Percentiles rank a stretch among this genome's conserved stretches.
phyloP scores from a whole-genome alignment of 2,329 filamentous ascomycete species.

The Didymella lethalis region DNA sequence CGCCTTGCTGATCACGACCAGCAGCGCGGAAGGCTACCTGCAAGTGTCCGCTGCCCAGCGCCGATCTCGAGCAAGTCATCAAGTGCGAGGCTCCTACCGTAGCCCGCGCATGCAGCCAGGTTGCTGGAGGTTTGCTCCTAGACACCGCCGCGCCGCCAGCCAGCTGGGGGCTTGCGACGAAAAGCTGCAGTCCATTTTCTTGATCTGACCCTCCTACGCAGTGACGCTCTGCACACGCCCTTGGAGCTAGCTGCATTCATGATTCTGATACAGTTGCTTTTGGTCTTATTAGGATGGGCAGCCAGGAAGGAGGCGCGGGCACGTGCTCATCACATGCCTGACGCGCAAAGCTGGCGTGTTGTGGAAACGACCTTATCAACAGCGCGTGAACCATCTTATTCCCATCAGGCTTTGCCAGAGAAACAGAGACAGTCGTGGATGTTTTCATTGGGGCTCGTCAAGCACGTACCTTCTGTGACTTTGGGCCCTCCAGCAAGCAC shows the following conservation, averaged over 20 bases:
- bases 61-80: constrained; percentile 6
- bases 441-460: neutral
- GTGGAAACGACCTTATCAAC: neutral
- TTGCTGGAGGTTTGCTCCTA: neutral
- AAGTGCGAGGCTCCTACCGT: constrained; percentile 4
- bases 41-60: constrained; percentile 12
- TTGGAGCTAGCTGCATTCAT: constrained; percentile 7
- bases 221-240: neutral
- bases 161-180: constrained; percentile 1
- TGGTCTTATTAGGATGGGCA: neutral
- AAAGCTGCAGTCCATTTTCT: neutral
- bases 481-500: neutral
- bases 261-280: constrained; percentile 2
- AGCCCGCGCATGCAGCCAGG: neutral
- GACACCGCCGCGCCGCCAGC: neutral
- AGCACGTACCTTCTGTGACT: too few relatives aligned
- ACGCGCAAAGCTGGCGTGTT: neutral
- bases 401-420: neutral
- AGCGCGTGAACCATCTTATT: neutral
- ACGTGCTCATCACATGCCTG: constrained; percentile 9
- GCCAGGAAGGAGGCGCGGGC: neutral
- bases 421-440: neutral
- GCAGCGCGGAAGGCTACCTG: neutral
- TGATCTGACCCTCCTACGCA: neutral
- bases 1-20: constrained; percentile 17